Evolutionary conservation across 2,329 filamentous ascomycete genomes (phyloP), one percentile per base, ranked within the genome.

Genomic region (Bipolaris oryzae): DNA sequence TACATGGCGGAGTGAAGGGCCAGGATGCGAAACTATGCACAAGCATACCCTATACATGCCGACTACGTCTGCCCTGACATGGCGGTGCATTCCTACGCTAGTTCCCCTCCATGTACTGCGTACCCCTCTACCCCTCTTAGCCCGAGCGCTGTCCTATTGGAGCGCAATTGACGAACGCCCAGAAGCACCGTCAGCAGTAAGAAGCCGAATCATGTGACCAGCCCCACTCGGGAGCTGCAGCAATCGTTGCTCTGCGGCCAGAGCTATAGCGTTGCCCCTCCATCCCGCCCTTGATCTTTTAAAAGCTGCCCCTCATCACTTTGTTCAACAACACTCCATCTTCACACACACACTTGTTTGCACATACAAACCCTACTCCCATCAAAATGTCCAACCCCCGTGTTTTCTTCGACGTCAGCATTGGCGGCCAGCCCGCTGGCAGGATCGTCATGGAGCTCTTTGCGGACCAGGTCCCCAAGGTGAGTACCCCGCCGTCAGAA

Each of bases 371-470:
- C 54, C 13, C 45, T 56, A 58, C 45, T 35, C 58, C 57, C 58
- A 68, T 64, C 67, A 70, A 49, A 53, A 70, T 70, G 67, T 59
- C 67, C 20, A 70, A 70, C 74, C 87, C 87, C 76, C 87, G 89
- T 69, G 93, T 96, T 80, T 99, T 89, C 82, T 97, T 99, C 78
- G 93, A 98, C 81, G 87, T 98, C 77, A 83, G 87, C 63, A 89
- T 97, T 73, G 92, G 89, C 74, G 84, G 86, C 58, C 84, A 87
- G 72, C 79, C 85, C 33, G 84, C 87, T 55, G 93, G 92, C 63
- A 89, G 93, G 63, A 83, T 99, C 76, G 87, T 85, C 62, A 94
- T 98, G 79, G 91, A 96, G 82, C 86, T 99, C 66, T 67, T 61
- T 50, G 58, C 57, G 35, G 67, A 70, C 60, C 42, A 95, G 60